Percentiles rank a stretch among this genome's conserved stretches.
Conservation (phyloP, 345 rosid genomes). For the Gossypium turneri region DNA sequence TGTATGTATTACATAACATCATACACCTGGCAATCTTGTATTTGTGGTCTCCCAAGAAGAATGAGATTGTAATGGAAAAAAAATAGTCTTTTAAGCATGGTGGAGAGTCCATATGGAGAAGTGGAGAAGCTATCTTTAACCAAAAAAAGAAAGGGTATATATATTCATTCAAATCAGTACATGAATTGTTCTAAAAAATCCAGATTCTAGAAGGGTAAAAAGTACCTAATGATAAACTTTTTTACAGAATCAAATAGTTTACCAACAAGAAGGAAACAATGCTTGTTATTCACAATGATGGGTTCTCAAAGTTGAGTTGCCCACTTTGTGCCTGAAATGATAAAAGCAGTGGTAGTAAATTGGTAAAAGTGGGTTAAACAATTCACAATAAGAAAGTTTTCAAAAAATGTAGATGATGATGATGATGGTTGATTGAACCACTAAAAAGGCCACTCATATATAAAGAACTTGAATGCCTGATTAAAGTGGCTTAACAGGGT, state of each 20-base stretch:
- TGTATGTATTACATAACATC: too few species aligned
- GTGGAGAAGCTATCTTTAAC: conserved; percentile 16
- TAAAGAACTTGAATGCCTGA: neutral
- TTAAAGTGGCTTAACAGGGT: neutral
- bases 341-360: conserved; percentile 8
- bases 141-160: too few species aligned
- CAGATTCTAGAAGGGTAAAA: neutral
- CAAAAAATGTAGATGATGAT: neutral
- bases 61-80: conserved; percentile 42
- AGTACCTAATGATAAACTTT: neutral
- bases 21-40: neutral
- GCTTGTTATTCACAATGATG: neutral
- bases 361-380: neutral
- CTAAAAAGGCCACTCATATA: neutral
- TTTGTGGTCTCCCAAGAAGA: conserved; percentile 32
- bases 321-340: conserved; percentile 14
- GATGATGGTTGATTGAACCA: neutral
- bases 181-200: conserved; percentile 3
- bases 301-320: neutral
- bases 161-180: too few species aligned
- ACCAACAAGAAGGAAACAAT: too few species aligned
- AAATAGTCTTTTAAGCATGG: conserved; percentile 22
- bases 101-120: conserved; percentile 47
- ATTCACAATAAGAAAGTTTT: neutral
- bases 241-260: too few species aligned